phyloP scores from a whole-genome alignment of 495 filamentous ascomycete genomes.

The Aspergillus sparsus region DNA sequence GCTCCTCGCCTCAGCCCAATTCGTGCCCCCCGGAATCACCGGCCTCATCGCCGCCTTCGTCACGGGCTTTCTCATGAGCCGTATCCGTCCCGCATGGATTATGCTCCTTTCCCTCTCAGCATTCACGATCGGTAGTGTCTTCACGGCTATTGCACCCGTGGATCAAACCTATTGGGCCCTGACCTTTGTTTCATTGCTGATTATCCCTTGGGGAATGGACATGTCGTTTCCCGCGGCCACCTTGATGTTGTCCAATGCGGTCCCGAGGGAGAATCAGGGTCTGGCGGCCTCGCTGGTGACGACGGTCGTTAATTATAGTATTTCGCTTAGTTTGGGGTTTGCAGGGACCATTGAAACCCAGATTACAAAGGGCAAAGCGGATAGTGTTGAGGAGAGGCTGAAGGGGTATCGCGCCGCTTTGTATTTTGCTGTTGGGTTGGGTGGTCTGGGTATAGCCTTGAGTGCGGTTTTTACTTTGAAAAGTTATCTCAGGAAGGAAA shows the following conservation, averaged over 20 bases:
- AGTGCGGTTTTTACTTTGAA: constrained; percentile 19
- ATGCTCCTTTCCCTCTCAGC: constrained; percentile 50
- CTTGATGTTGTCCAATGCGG: constrained; percentile 38
- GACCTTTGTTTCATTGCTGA: constrained; percentile 46
- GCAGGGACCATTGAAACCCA: constrained; percentile 61
- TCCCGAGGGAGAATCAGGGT: constrained; percentile 44
- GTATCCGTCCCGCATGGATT: constrained; percentile 42
- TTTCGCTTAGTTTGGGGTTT: constrained; percentile 65
- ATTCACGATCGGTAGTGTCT: constrained; percentile 42
- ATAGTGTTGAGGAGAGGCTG: constrained; percentile 25
- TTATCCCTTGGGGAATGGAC: constrained; percentile 57
- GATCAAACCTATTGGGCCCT: constrained; percentile 48
- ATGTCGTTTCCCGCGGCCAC: constrained; percentile 43
- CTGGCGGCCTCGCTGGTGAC: constrained; percentile 61
- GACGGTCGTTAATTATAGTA: constrained; percentile 67
- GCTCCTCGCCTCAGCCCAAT: constrained; percentile 40
- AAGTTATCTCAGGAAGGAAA: constrained; percentile 6
- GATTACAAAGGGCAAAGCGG: constrained; percentile 44
- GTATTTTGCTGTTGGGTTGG: constrained; percentile 43
- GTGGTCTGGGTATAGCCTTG: constrained; percentile 27
- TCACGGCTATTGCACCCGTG: constrained; percentile 39
- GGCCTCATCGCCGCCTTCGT: constrained; percentile 44
- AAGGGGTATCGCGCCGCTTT: constrained; percentile 41
- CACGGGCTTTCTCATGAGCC: constrained; percentile 45
- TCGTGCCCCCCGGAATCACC: constrained; percentile 37